Base-by-base conservation (phyloP, 371 early-diverging fungal genomes). In the Mucor irregularis region DNA sequence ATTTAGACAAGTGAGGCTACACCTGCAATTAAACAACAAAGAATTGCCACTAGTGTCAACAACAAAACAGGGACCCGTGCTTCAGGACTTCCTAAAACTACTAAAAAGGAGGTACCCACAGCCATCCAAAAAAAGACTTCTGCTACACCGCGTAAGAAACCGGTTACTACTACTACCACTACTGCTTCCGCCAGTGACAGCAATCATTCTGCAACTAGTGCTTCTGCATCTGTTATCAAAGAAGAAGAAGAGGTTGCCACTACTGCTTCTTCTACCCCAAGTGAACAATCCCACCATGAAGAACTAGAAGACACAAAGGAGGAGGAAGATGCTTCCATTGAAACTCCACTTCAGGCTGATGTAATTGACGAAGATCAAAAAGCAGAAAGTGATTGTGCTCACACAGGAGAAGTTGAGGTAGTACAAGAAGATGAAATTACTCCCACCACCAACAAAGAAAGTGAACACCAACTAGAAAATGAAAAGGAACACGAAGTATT, bases 41-140 rank as follows among this genome's bases (percentile, higher is more conserved):
- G n/a, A n/a, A n/a, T n/a, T n/a, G n/a, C n/a, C n/a, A 47, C 26
- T 11, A 29, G 34, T 11, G 17, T 28, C 16, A 47, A 28, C 19
- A 47, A 34, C n/a, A 49, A 34, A 48, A 21, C 46, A 22, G 52
- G 38, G 37, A 30, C 53, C 35, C 59, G 59, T 39, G 52, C 26
- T 44, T 37, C 44, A 22, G 33, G 42, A n/a, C 42, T 38, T 19
- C 40, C 11, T 38, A 52, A 35, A 46, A 33, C 60, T 24, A 31
- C 42, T 0, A 58, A 38, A 51, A 58, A 58, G 45, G 58, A 48
- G 48, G n/a, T n/a, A n/a, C n/a, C n/a, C n/a, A 37, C 42, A 17
- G 33, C 16, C 19, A 47, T 29, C n/a, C n/a, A n/a, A 14, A 60
- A 38, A 22, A 56, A 56, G 28, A 11, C 11, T 2, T 35, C 47